phyloP scores from a whole-genome alignment of 257 asterid genomes.

The Capsicum baccatum region DNA sequence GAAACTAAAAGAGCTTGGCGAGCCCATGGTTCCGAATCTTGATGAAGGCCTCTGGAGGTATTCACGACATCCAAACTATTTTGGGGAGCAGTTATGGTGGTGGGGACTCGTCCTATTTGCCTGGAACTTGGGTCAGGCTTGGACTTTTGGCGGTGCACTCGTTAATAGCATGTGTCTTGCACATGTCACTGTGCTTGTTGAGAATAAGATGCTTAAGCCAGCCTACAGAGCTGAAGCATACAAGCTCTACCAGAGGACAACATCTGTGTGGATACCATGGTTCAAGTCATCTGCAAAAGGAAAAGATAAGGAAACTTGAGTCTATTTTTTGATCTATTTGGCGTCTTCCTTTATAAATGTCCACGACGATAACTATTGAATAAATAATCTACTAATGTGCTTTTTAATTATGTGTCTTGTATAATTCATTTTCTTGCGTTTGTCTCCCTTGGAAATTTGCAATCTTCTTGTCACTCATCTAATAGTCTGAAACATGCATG shows the following conservation, averaged over 20 bases:
- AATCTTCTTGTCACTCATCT: not conserved
- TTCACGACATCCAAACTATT: conserved; percentile 90
- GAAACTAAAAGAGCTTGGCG: conserved; percentile 51
- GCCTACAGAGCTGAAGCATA: conserved; percentile 79
- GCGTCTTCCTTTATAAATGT: not conserved
- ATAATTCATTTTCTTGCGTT: not conserved
- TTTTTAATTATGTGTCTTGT: not conserved
- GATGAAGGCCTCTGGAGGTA: conserved; percentile 80
- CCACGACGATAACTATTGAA: not conserved
- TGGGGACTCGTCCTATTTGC: conserved; percentile 81
- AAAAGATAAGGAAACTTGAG: conserved; percentile 47
- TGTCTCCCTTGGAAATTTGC: conserved; percentile 8
- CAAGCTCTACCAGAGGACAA: conserved; percentile 63
- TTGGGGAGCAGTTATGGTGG: conserved; percentile 99
- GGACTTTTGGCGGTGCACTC: conserved; percentile 73
- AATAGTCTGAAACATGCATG: conserved; percentile 4
- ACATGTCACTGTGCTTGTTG: conserved; percentile 85
- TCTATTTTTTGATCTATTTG: not conserved
- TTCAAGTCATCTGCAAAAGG: conserved; percentile 52
- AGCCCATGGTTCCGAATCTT: conserved; percentile 62
- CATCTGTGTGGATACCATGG: conserved; percentile 94
- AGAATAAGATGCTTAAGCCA: conserved; percentile 74
- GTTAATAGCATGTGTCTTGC: conserved; percentile 76
- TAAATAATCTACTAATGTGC: not conserved
- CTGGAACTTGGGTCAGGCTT: conserved; percentile 72